Evolutionary conservation across 2,329 filamentous ascomycete genomes (phyloP).

Genomic region (Beauveria varroae): DNA sequence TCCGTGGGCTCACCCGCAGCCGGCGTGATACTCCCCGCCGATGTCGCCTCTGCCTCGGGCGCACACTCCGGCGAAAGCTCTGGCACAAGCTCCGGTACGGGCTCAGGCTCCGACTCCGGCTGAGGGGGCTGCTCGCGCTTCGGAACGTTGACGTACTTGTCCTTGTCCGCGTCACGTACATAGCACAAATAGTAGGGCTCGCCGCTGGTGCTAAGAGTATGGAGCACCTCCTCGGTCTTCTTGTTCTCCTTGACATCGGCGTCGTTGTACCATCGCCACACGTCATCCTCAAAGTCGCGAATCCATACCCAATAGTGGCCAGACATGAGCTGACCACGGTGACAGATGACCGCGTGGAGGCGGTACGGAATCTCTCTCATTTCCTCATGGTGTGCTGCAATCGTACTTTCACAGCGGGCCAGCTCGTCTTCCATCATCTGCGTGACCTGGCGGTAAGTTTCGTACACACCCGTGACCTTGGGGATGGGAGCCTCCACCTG

Average conservation of each 20-base stretch:
- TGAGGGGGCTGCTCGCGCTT: conserved; percentile 22
- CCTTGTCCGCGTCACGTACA: conserved; percentile 59
- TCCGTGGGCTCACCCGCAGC: background rate
- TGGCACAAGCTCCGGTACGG: background rate
- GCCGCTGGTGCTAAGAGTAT: conserved; percentile 57
- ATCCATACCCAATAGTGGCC: conserved; percentile 99
- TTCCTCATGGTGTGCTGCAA: conserved; percentile 32
- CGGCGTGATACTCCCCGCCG: background rate
- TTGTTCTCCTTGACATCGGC: conserved; percentile 64
- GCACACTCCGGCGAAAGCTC: background rate
- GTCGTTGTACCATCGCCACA: conserved; percentile 96
- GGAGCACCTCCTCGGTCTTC: conserved; percentile 61
- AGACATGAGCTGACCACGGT: conserved; percentile 63
- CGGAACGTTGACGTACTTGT: conserved; percentile 42
- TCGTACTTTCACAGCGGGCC: conserved; percentile 19
- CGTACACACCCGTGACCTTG: conserved; percentile 15
- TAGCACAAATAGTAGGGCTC: conserved; percentile 83
- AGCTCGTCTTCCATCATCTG: conserved; percentile 41
- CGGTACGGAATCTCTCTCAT: conserved; percentile 64
- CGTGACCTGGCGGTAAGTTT: conserved; percentile 23
- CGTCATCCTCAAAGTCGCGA: conserved; percentile 69
- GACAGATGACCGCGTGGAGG: conserved; percentile 88
- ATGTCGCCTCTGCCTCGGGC: background rate
- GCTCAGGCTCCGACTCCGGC: conserved; percentile 6
- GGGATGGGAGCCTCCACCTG: background rate